Evolutionary conservation across 2,329 filamentous ascomycete genomes (phyloP).

Genomic region (Fusarium citri): DNA sequence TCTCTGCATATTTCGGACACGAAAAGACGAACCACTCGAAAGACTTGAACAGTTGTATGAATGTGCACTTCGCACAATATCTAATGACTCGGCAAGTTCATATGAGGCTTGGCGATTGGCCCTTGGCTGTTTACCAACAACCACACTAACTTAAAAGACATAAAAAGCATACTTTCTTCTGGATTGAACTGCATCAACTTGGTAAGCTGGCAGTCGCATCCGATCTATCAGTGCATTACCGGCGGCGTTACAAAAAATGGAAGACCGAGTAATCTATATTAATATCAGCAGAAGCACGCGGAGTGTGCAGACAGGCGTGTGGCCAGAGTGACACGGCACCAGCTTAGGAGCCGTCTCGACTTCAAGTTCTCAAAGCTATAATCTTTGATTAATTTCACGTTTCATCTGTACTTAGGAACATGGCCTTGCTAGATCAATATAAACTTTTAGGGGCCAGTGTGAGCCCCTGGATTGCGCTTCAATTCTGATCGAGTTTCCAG

Average conservation of each 20-base stretch:
- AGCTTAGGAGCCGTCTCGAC: constrained; percentile 9
- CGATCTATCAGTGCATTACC: constrained; percentile 23
- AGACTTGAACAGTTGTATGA: constrained; percentile 8
- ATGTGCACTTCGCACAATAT: constrained; percentile 20
- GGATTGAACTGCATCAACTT: constrained; percentile 31
- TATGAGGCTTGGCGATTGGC: constrained; percentile 22
- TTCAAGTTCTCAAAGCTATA: constrained; percentile 1
- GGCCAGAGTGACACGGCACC: constrained; percentile 4
- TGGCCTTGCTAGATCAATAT: constrained; percentile 49
- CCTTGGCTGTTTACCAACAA: constrained; percentile 18
- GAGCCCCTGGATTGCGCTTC: constrained; percentile 13
- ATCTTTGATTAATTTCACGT: constrained; percentile 25
- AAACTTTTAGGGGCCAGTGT: constrained; percentile 34
- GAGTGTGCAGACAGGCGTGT: constrained; percentile 12
- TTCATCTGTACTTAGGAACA: constrained; percentile 47
- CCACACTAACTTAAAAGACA: constrained; percentile 31
- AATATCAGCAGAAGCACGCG: constrained; percentile 33
- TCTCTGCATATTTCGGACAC: neutral
- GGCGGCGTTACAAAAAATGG: constrained; percentile 29
- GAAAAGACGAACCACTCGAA: constrained; percentile 22
- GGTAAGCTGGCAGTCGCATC: constrained; percentile 30
- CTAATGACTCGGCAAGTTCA: constrained; percentile 31
- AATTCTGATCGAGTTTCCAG: neutral
- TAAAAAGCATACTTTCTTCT: constrained; percentile 23
- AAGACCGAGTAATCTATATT: constrained; percentile 42